These are phyloP conservation scores for Periglandula ipomoeae DNA, from an alignment of 2,329 filamentous ascomycete species.

Conservation along the genomic window DNA sequence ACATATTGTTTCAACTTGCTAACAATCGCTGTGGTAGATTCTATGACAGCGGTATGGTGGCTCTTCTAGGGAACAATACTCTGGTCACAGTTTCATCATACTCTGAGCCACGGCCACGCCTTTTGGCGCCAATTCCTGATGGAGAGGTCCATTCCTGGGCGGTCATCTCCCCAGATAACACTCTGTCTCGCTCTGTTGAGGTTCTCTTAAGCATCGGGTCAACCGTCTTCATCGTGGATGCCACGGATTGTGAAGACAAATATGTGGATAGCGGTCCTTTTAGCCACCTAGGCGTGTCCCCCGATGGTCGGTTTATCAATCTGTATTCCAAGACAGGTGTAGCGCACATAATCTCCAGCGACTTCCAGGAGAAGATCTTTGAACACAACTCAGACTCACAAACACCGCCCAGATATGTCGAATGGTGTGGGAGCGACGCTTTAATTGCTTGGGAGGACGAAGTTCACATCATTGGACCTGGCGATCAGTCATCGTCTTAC, in stretches of 20 bases:
- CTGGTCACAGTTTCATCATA: constrained; percentile 84
- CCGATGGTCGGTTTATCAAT: constrained; percentile 79
- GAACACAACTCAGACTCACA: constrained; percentile 85
- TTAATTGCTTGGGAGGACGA: constrained; percentile 98
- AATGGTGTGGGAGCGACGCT: constrained; percentile 95
- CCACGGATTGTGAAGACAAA: constrained; percentile 82
- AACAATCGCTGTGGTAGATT: constrained; percentile 41
- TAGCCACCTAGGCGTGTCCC: constrained; percentile 80
- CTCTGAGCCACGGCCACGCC: constrained; percentile 78
- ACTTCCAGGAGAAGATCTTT: constrained; percentile 86
- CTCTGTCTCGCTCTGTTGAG: constrained; percentile 86
- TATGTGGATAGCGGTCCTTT: constrained; percentile 89
- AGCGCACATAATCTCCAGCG: constrained; percentile 87
- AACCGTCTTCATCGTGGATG: constrained; percentile 81
- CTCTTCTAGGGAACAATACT: constrained; percentile 78
- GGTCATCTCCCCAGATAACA: constrained; percentile 78
- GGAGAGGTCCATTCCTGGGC: constrained; percentile 82
- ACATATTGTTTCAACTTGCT: background rate
- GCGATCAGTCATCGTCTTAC: constrained; percentile 64
- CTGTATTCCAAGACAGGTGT: constrained; percentile 80
- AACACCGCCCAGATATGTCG: constrained; percentile 76
- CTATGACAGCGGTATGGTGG: constrained; percentile 87
- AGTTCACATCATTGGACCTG: constrained; percentile 84
- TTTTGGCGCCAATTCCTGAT: constrained; percentile 66
- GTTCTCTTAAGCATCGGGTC: constrained; percentile 76